A percentile compares a stretch with the other conserved stretches of the same genome.
Conservation (phyloP, 306 rosid genomes). For the Ormosia semicastrata region DNA sequence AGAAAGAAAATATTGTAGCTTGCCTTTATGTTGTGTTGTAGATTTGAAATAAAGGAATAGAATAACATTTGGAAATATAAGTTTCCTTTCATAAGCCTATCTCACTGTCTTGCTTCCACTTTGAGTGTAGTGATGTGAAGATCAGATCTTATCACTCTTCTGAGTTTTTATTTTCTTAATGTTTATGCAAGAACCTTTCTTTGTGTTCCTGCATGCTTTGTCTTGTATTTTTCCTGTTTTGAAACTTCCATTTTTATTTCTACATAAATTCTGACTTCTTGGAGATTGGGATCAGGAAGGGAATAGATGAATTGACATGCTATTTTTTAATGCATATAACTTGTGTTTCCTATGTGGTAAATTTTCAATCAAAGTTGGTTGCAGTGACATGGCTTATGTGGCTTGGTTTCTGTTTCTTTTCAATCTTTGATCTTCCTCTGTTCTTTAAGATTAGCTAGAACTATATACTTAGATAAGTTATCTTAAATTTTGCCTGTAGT, state of each 20-base stretch:
- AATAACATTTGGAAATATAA: not conserved
- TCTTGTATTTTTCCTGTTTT: not conserved
- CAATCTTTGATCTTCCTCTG: not conserved
- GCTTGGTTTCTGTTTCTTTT: not conserved
- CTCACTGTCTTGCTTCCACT: not conserved
- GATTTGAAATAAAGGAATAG: not conserved
- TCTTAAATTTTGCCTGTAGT: constrained; percentile 34
- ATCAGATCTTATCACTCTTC: not conserved
- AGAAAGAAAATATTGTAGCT: too few species aligned
- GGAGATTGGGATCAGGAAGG: not conserved
- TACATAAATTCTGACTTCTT: not conserved
- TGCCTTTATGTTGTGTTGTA: not conserved
- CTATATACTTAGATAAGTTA: not conserved
- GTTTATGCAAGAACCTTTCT: not conserved
- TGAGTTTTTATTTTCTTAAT: not conserved
- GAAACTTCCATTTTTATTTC: not conserved
- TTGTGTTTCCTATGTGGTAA: not conserved
- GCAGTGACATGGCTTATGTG: not conserved
- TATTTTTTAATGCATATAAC: not conserved
- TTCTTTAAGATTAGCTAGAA: not conserved
- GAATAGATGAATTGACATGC: not conserved
- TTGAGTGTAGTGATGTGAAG: not conserved
- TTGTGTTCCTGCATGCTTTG: not conserved
- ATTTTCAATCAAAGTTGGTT: not conserved
- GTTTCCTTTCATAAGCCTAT: not conserved